Percentiles rank a stretch among this genome's conserved stretches.
These are phyloP conservation scores for Pseudocercospora macadamiae DNA, from an alignment of 2,329 filamentous ascomycete genomes.

Conservation along the genomic window DNA sequence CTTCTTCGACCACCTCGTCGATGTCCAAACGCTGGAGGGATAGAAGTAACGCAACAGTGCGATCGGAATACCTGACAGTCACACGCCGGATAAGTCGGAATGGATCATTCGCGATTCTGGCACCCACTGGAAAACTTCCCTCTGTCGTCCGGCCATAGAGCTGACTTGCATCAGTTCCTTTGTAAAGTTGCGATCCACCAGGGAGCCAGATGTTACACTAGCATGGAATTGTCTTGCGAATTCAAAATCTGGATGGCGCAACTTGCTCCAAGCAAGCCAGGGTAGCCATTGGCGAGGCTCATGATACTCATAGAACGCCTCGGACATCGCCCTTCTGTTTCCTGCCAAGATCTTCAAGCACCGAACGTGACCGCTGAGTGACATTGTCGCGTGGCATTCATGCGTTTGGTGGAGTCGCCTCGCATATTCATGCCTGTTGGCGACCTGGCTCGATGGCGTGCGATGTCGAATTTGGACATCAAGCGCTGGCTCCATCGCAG, in stretches of 20 bases:
- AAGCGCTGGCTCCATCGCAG: not conserved
- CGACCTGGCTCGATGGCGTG: constrained; percentile 17
- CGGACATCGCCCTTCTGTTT: not conserved
- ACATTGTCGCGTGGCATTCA: not conserved
- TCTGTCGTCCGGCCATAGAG: too few species aligned
- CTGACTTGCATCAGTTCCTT: too few species aligned
- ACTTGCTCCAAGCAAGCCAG: not conserved
- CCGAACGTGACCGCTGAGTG: not conserved
- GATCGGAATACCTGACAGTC: too few species aligned
- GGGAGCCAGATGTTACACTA: not conserved
- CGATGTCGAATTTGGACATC: constrained; percentile 21
- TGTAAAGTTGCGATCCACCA: not conserved
- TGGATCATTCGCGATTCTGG: not conserved
- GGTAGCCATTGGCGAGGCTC: too few species aligned
- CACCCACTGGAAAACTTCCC: too few species aligned
- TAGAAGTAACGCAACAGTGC: not conserved
- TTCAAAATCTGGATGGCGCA: not conserved
- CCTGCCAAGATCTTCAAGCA: not conserved
- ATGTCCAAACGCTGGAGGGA: constrained; percentile 29
- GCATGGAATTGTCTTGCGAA: not conserved
- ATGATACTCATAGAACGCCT: too few species aligned
- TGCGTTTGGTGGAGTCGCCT: not conserved
- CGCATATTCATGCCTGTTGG: not conserved
- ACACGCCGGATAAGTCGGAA: not conserved
- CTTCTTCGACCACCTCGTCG: constrained; percentile 59